A percentile compares a stretch with the other conserved stretches of the same genome.
Evolutionary conservation across 1,284 basidiomycete species (phyloP).

Genomic region (Heliocybe sulcata): DNA sequence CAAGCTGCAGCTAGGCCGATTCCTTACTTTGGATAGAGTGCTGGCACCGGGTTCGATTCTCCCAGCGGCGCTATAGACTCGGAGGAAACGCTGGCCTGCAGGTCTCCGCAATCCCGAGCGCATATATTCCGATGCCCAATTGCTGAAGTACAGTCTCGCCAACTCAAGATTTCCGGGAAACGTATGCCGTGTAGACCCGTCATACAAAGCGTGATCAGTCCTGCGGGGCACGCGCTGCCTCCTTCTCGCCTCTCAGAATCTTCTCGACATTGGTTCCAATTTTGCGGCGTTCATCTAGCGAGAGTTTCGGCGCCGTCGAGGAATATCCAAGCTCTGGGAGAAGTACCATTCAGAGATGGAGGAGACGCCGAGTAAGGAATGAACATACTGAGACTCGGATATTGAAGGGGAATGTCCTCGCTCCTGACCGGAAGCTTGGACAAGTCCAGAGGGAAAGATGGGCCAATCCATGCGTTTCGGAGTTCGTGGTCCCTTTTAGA

Average conservation of each 20-base stretch:
- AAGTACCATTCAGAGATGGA: background rate
- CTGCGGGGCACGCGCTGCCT: slow-evolving; percentile 43
- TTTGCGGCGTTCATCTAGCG: slow-evolving; percentile 39
- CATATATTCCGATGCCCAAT: too few species aligned
- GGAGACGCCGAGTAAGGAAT: background rate
- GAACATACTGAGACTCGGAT: slow-evolving; percentile 54
- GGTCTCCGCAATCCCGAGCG: too few species aligned
- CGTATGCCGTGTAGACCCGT: background rate
- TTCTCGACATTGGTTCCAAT: slow-evolving; percentile 42
- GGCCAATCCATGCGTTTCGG: slow-evolving; percentile 66
- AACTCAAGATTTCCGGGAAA: too few species aligned
- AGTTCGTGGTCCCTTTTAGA: slow-evolving; percentile 49
- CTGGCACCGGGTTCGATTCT: too few species aligned
- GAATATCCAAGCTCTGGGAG: slow-evolving; percentile 47
- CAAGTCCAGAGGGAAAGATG: slow-evolving; percentile 59
- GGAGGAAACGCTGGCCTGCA: too few species aligned
- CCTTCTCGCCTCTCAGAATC: slow-evolving; percentile 40
- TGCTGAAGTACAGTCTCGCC: too few species aligned
- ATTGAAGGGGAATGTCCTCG: slow-evolving; percentile 60
- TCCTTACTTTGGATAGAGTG: too few species aligned
- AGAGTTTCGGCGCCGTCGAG: slow-evolving; percentile 28
- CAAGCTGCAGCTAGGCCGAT: too few species aligned
- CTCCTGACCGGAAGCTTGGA: slow-evolving; percentile 39
- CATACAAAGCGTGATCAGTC: background rate
- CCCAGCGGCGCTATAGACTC: too few species aligned